Evolutionary conservation across 1,284 basidiomycete species (phyloP), one percentile per base, ranked within the genome.

Genomic region (Microbotryum intermedium): DNA sequence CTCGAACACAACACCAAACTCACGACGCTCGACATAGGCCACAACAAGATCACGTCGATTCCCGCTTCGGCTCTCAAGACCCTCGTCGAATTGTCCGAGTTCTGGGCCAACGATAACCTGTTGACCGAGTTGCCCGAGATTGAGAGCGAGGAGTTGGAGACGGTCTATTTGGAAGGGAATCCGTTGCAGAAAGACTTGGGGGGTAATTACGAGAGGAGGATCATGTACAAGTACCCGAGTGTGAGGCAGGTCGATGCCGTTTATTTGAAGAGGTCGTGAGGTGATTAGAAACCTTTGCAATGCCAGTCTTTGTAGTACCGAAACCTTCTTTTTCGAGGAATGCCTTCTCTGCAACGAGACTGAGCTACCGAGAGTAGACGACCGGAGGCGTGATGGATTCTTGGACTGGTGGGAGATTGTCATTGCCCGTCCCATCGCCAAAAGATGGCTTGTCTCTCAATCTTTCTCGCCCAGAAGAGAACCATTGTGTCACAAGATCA

Each of bases 81-180:
- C 73, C 77, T 97, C 20, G 77, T 69, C 3, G 74, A 79, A 7
- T 77, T 98, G 13, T 87, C 93, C 70, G 95, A 98, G 73, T 83
- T 98, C 70, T 98, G 95, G 95, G 92, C 93, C 63, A 95, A 87
- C 72, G 82, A 88, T 69, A 97, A 97, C 76, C 79, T 85, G 71
- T 87, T 97, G 55, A 75, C 82, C 2, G 81, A 83, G 59, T 75
- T 95, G 8, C 79, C 77, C 16, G 79, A 81, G 3, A 75, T 97
- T 23, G 26, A 58, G 1, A 43, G 50, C 1, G 20, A 28, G 5
- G 29, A 58, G 6, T 79, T 98, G 16, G 82, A 87, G 72, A 98
- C 95, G 1, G 80, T 98, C 9, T 98, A 98, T 74, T 81, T 98
- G 34, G 94, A 98, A 75, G 86, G 84, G 8, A 98, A 98, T 73